Evolutionary conservation across 257 asterid species (phyloP), one percentile per base, ranked within the genome.

Genomic region (Forsythia suspensa): DNA sequence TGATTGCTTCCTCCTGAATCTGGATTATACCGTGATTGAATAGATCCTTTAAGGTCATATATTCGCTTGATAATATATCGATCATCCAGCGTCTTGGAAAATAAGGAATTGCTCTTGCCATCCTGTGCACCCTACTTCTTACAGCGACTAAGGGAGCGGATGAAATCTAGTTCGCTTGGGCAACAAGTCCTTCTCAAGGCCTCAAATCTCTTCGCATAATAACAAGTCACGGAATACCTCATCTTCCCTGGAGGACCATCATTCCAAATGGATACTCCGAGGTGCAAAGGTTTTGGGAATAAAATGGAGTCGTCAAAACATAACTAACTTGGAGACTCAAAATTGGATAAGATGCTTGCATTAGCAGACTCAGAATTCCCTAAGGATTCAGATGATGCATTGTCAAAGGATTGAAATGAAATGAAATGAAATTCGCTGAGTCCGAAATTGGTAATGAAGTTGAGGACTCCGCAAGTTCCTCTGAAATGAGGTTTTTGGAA

Each of bases 111-210:
- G 87, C 97, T 92, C 88, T 92, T 92, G 80, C 97, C 97, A 79
- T 94, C 97, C 87, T 89, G 95, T 63, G 95, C 97, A 80, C 97
- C 92, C 97, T 92, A 92, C 82, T 88, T 92, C 86, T 86, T 92
- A 83, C 97, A 92, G 73, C 94, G 95, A 80, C 95, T 89, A 57
- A 90, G 93, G 70, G 97, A 90, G 63, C 92, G 92, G 71, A 92
- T 65, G 76, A 86, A 92, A 81, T 92, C 95, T 52, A 89, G 63
- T 81, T 92, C 97, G 67, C 83, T 86, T n/a, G 91, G 88, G 77
- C 91, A 86, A 80, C 90, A 90, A 69, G 43, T 81, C 81, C 76
- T 82, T 82, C 97, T 88, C 82, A 92, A 83, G 74, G 88, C 87
- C 82, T 88, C 97, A 73, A 92, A 92, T 84, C 77, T 89, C 91